Evolutionary conservation across 768 basidiomycete species (phyloP).

Genomic region (Mycena maculata): DNA sequence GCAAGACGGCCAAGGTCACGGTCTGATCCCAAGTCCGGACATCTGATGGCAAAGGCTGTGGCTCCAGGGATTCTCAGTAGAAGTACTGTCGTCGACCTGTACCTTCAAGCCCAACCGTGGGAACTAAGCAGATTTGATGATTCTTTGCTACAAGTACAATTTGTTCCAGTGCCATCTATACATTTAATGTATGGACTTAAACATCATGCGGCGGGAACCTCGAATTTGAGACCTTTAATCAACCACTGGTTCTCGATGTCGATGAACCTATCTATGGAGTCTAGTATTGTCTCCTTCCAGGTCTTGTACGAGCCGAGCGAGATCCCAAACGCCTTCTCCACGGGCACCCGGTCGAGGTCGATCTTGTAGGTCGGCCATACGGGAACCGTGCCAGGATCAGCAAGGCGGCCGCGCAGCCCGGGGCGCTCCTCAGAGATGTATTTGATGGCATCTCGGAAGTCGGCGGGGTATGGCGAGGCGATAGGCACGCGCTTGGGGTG

Average conservation of each 20-base stretch:
- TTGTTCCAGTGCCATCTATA: no score
- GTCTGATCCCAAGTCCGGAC: no score
- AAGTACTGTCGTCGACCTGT: no score
- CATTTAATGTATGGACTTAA: no score
- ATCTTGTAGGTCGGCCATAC: conserved; percentile 28
- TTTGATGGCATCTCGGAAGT: conserved; percentile 27
- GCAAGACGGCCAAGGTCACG: no score
- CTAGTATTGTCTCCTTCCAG: conserved; percentile 34
- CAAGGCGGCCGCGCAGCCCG: conserved; percentile 25
- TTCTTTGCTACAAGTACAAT: no score
- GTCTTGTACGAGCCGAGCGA: conserved; percentile 14
- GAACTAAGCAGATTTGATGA: no score
- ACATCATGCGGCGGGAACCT: conserved; percentile 22
- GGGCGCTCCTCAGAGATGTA: conserved; percentile 29
- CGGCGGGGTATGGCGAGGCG: conserved; percentile 17
- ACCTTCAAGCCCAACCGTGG: no score
- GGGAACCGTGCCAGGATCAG: conserved; percentile 22
- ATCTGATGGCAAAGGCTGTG: no score
- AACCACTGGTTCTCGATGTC: conserved; percentile 31
- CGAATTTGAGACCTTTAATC: conserved; percentile 28
- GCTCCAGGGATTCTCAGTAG: no score
- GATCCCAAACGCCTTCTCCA: conserved; percentile 39
- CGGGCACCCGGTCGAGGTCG: conserved; percentile 32
- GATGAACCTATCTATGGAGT: conserved; percentile 31
- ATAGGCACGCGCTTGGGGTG: conserved; percentile 29